Percentiles rank a stretch among this genome's conserved stretches.
phyloP scores from a whole-genome alignment of 331 rosid species.

The Acacia concinna region DNA sequence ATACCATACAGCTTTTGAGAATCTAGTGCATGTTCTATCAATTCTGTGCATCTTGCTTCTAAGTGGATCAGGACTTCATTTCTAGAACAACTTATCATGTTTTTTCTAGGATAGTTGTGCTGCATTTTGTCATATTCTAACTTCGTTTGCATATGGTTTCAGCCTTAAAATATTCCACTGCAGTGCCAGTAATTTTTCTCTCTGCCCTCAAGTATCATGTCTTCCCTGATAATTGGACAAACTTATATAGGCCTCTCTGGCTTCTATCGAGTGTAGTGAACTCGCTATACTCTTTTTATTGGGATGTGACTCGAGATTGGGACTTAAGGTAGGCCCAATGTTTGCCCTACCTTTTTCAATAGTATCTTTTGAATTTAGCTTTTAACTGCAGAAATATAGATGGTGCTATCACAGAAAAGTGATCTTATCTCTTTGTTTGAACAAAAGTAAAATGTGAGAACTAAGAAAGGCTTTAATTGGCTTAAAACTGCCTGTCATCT shows the following conservation, averaged over 20 bases:
- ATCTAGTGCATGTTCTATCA: background rate
- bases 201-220: slow-evolving; percentile 81
- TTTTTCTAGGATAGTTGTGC: slow-evolving; percentile 13
- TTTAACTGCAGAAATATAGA: slow-evolving; percentile 14
- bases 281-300: slow-evolving; percentile 79
- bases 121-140: slow-evolving; percentile 4
- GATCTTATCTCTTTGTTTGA: slow-evolving; percentile 27
- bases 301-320: slow-evolving; percentile 88
- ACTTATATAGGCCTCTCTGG: slow-evolving; percentile 77
- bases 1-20: background rate
- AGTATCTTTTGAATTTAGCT: slow-evolving; percentile 9
- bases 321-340: slow-evolving; percentile 59
- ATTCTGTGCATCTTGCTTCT: slow-evolving; percentile 14
- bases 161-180: slow-evolving; percentile 79
- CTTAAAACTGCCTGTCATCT: background rate
- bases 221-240: slow-evolving; percentile 62
- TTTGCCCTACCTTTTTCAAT: background rate
- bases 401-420: slow-evolving; percentile 12
- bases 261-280: slow-evolving; percentile 66
- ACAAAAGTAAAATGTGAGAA: slow-evolving; percentile 2
- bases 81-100: slow-evolving; percentile 1
- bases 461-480: slow-evolving; percentile 12
- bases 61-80: slow-evolving; percentile 13
- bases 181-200: slow-evolving; percentile 77
- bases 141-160: slow-evolving; percentile 42